Conservation (phyloP, 148 eudicot genomes). For the Rhododendron simsii region DNA sequence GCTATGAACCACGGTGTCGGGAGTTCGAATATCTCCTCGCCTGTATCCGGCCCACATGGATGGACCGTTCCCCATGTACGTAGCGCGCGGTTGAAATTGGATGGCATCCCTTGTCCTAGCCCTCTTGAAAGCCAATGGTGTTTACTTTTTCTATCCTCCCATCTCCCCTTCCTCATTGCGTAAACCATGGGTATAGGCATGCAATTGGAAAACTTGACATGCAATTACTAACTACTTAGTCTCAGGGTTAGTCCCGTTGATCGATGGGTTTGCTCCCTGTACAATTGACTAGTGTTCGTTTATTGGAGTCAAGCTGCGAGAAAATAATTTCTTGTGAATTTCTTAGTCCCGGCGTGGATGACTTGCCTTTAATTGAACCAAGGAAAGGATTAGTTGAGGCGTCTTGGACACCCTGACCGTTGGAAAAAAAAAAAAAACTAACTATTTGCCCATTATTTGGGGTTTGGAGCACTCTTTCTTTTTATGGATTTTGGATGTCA, state of each 20-base stretch:
- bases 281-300: not conserved
- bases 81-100: not conserved
- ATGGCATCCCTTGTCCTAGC: not conserved
- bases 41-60: not conserved
- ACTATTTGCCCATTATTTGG: not conserved
- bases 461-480: not conserved
- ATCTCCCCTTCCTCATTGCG: not conserved
- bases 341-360: not conserved
- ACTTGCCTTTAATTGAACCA: too few species aligned
- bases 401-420: too few species aligned
- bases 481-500: not conserved
- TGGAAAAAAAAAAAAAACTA: too few species aligned
- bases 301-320: not conserved
- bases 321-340: too few species aligned
- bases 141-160: not conserved
- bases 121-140: not conserved
- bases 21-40: not conserved
- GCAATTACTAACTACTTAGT: not conserved
- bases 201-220: not conserved
- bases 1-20: not conserved
- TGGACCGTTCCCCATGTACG: not conserved
- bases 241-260: too few species aligned
- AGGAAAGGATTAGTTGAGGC: too few species aligned
- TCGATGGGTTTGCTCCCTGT: too few species aligned
- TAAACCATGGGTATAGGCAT: not conserved